Conservation (phyloP, 352 stramenopile genomes). For the Phytophthora idaei region DNA sequence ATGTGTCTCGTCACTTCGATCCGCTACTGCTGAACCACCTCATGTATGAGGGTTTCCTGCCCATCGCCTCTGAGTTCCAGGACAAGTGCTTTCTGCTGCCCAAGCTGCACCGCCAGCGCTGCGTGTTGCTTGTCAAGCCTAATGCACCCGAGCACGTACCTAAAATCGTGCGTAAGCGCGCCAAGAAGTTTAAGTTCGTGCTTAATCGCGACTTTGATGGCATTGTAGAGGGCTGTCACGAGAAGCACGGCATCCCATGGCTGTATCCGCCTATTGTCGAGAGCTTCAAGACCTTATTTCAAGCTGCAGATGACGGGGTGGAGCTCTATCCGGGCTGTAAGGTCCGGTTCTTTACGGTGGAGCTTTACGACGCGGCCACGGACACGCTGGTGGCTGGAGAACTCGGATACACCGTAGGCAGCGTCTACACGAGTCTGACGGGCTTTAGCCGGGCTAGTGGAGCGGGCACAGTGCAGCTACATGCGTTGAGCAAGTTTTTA, state of each 20-base stretch:
- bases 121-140: constrained; percentile 71
- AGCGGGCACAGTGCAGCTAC: constrained; percentile 85
- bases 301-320: constrained; percentile 56
- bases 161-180: constrained; percentile 91
- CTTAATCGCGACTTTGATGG: constrained; percentile 90
- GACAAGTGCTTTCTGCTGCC: constrained; percentile 78
- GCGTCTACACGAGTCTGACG: constrained; percentile 91
- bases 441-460: constrained; percentile 77
- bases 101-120: constrained; percentile 91
- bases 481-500: constrained; percentile 76
- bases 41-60: constrained; percentile 95
- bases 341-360: constrained; percentile 91
- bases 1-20: constrained; percentile 90
- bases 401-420: constrained; percentile 93
- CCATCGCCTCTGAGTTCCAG: constrained; percentile 89
- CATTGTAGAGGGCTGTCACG: constrained; percentile 91
- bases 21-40: constrained; percentile 88
- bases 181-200: constrained; percentile 86
- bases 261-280: constrained; percentile 91
- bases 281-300: constrained; percentile 78
- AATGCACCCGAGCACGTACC: constrained; percentile 73
- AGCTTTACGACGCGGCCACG: constrained; percentile 86
- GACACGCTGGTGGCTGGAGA: constrained; percentile 89
- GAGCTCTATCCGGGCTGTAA: constrained; percentile 59
- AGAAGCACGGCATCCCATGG: constrained; percentile 94